phyloP scores from a whole-genome alignment of 495 filamentous ascomycete species.

The Penicillium dipodomyicola region DNA sequence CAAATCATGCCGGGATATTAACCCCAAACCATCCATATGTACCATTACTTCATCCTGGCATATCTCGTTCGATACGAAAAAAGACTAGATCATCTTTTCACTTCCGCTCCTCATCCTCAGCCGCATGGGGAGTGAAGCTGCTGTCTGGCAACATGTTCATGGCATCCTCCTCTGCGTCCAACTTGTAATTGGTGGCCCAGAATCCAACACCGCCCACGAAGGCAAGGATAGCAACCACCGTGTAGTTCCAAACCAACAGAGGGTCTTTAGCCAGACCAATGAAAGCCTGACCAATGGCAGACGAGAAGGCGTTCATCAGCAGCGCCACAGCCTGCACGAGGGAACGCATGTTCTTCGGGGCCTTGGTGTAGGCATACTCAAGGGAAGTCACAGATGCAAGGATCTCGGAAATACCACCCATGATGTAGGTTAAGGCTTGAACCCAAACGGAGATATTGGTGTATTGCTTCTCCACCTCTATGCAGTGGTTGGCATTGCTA shows the following conservation, averaged over 20 bases:
- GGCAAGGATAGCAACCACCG: conserved; percentile 58
- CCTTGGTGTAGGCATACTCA: conserved; percentile 78
- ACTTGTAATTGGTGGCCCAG: conserved; percentile 56
- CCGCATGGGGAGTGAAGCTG: conserved; percentile 14
- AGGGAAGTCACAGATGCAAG: conserved; percentile 63
- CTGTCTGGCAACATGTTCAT: conserved; percentile 51
- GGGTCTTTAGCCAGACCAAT: conserved; percentile 65
- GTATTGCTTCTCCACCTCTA: conserved; percentile 27
- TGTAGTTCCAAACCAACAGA: conserved; percentile 64
- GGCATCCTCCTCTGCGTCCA: conserved; percentile 63
- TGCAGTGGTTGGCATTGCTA: conserved; percentile 48
- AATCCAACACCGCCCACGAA: conserved; percentile 59
- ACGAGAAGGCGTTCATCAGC: conserved; percentile 67
- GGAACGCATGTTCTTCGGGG: conserved; percentile 73
- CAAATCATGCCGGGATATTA: conserved; percentile 1
- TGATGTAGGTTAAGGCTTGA: conserved; percentile 61
- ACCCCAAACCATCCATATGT: neutral
- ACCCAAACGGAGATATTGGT: conserved; percentile 60
- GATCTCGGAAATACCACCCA: conserved; percentile 73
- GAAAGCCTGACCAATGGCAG: conserved; percentile 69
- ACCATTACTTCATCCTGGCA: neutral
- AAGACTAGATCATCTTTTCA: neutral
- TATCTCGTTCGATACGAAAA: conserved; percentile 2
- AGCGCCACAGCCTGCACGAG: conserved; percentile 66
- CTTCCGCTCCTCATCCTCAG: conserved; percentile 22